These are phyloP conservation scores for Hanseniaspora singularis DNA, from an alignment of 805 yeast genomes.

Conservation along the genomic window DNA sequence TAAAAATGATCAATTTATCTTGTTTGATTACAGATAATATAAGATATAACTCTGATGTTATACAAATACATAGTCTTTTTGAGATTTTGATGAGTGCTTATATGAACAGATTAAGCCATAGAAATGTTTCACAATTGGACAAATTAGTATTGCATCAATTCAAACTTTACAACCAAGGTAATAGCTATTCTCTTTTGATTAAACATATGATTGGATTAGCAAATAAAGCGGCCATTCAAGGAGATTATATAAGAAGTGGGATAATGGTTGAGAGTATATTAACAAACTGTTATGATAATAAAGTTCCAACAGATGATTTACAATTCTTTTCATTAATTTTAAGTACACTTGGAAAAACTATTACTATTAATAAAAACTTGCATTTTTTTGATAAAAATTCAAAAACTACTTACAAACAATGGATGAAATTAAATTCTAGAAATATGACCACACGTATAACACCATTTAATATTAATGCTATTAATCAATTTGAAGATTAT, in stretches of 20 bases:
- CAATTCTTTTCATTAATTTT: conserved; percentile 1
- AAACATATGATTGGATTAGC: not conserved
- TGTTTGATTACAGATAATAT: not conserved
- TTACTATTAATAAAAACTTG: not conserved
- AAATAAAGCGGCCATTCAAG: not conserved
- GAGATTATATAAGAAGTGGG: not conserved
- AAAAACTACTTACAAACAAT: conserved; percentile 6
- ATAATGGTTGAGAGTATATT: not conserved
- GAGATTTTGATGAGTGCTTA: conserved; percentile 4
- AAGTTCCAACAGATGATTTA: not conserved
- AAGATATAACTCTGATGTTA: not conserved
- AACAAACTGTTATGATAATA: not conserved
- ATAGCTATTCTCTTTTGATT: not conserved
- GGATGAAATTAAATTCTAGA: conserved; percentile 10
- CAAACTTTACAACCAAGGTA: not conserved
- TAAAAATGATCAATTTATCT: not conserved
- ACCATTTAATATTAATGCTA: not conserved
- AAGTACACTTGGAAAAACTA: conserved; percentile 6
- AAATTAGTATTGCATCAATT: not conserved
- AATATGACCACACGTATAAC: not conserved
- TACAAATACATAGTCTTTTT: not conserved
- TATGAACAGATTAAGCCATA: not conserved
- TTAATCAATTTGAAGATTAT: not conserved
- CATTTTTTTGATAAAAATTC: conserved; percentile 3
- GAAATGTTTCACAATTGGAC: not conserved